Evolutionary conservation across 139 green algal genomes (phyloP), one percentile per base, ranked within the genome.

Genomic region (Micractinium conductrix): DNA sequence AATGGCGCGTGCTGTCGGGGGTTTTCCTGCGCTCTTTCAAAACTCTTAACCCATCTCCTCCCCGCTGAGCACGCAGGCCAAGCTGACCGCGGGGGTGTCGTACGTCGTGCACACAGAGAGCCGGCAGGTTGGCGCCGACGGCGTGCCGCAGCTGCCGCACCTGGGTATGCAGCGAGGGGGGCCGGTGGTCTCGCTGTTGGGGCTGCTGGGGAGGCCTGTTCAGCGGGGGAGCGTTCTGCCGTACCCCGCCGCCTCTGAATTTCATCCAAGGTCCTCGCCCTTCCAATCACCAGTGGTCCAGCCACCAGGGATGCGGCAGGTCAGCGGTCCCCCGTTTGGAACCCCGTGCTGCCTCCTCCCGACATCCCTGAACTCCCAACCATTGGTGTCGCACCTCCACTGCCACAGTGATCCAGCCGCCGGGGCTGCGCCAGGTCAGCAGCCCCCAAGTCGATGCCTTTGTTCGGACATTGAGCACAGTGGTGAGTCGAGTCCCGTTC

Each of bases 31-130:
- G 24, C 5, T 62, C 53, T 62, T 21, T 28, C 10, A n/a, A n/a
- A n/a, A n/a, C n/a, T n/a, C n/a, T n/a, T n/a, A n/a, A n/a, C n/a
- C n/a, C n/a, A n/a, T n/a, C n/a, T n/a, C n/a, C n/a, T n/a, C n/a
- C n/a, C n/a, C n/a, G n/a, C n/a, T n/a, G n/a, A n/a, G 10, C 69
- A 2, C 40, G 58, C 69, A 85, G 69, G 80, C 73, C 14, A 88
- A 69, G 50, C 76, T 70, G 43, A 89, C 76, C 3, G 63, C 86
- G 24, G 88, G 89, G n/a, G 80, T 92, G 6, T 88, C 79, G 16
- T 92, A 91, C 74, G 87, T 91, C 17, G 30, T 85, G 40, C 60
- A 50, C 33, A 89, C 70, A 6, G 86, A 88, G 71, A 91, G 88
- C 85, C 55, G 40, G 40, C 88, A 91, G 80, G 19, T 65, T 1